Base-by-base conservation (phyloP, 2,329 filamentous ascomycete species). In the Monilinia fructicola region DNA sequence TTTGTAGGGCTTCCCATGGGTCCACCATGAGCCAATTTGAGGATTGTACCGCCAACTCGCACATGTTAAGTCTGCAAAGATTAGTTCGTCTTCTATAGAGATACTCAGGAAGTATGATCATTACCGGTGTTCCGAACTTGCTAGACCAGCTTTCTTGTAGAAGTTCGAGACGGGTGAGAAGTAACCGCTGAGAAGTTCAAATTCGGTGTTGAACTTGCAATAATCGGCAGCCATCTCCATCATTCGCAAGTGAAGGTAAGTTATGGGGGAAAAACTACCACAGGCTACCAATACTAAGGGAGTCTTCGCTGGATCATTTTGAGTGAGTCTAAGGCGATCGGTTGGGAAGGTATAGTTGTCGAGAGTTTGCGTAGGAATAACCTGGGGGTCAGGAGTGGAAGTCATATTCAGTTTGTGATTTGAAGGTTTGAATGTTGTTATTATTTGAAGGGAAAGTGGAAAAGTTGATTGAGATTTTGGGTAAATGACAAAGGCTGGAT, bases 121-220 rank as follows among this genome's bases (percentile, higher is more conserved):
- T 73, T 78, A 86, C 81, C 90, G 82, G 78, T 93, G 89, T 67
- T 87, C 82, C 46, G 90, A 87, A 68, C 85, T 87, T 18, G 90
- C 91, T 48, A 95, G 81, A 56, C 91, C 91, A 62, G 87, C 87
- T 80, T 96, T 95, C 76, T 93, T 92, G 80, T 96, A 85, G 40
- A 81, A 81, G 67, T 84, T 82, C 11, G 54, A 69, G n/a, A 71
- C 65, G 91, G 91, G 91, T 31, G 88, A 92, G 69, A 94, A 81
- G 77, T 94, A 97, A 63, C 91, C 92, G 69, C 91, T 93, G 54
- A 97, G 84, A 44, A 97, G 87, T 77, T 97, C 93, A 76, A 90
- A 97, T 64, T 90, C 81, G 31, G 87, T 88, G 76, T 87, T 88
- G 77, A 90, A 89, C 70, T 88, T 87, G 72, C 88, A 88, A 78